Percentiles rank a stretch among this genome's conserved stretches.
These are phyloP conservation scores for Tetrahymena borealis DNA, from an alignment of 73 alveolate genomes.

Conservation along the genomic window DNA sequence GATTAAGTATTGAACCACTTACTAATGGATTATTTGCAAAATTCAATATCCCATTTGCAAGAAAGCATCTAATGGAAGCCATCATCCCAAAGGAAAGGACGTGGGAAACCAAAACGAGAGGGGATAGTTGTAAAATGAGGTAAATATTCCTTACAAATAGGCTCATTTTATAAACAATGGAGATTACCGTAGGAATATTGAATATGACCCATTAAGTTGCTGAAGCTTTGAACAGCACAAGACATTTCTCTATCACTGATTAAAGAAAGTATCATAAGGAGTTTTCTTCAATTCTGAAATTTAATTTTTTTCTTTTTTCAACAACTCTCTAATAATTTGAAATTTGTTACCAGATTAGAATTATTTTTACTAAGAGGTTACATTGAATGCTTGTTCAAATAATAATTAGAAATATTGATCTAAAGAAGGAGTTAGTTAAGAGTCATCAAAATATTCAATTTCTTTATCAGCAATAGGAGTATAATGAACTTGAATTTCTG, in stretches of 20 bases:
- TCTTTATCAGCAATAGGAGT: background rate
- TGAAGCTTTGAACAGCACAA: slow-evolving; percentile 25
- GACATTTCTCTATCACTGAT: slow-evolving; percentile 3
- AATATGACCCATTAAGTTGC: slow-evolving; percentile 24
- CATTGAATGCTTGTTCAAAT: background rate
- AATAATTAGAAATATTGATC: background rate
- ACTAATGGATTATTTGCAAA: slow-evolving; percentile 74
- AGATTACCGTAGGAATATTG: slow-evolving; percentile 32
- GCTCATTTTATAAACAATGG: slow-evolving; percentile 1
- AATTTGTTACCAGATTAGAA: background rate
- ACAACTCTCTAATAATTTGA: slow-evolving; percentile 4
- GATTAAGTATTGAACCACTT: slow-evolving; percentile 92
- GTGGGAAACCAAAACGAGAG: slow-evolving; percentile 81
- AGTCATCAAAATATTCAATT: background rate
- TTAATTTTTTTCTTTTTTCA: background rate
- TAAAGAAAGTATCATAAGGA: too few species aligned
- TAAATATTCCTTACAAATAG: background rate
- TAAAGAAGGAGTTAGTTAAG: background rate
- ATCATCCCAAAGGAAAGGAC: slow-evolving; percentile 99
- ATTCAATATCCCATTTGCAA: slow-evolving; percentile 77
- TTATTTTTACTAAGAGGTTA: background rate
- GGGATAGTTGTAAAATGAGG: slow-evolving; percentile 87
- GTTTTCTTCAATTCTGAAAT: too few species aligned
- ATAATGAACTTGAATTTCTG: background rate
- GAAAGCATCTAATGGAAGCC: slow-evolving; percentile 92